These are phyloP conservation scores for Pythium sp. DNA, from an alignment of 352 stramenopile genomes.

Conservation along the genomic window DNA sequence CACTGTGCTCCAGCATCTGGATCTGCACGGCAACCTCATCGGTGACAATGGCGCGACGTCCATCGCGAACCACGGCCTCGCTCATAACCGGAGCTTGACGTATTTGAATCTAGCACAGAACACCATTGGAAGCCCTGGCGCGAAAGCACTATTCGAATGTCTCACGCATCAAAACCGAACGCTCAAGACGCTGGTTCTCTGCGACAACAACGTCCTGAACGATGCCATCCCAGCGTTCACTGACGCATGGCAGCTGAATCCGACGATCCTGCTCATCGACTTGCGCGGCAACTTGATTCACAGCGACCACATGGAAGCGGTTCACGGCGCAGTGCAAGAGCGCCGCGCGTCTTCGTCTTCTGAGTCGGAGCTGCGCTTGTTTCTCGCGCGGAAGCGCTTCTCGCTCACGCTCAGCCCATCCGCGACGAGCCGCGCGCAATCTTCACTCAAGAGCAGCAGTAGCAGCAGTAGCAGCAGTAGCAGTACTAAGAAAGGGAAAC, in stretches of 20 bases:
- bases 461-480: not conserved
- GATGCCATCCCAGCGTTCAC: constrained; percentile 35
- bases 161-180: constrained; percentile 33
- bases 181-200: constrained; percentile 47
- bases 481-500: constrained; percentile 8
- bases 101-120: constrained; percentile 71
- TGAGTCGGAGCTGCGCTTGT: constrained; percentile 42
- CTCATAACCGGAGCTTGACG: constrained; percentile 34
- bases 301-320: constrained; percentile 28
- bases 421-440: not conserved
- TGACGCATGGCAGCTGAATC: constrained; percentile 39
- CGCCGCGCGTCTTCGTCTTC: constrained; percentile 19
- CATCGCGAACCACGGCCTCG: constrained; percentile 43
- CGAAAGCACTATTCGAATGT: constrained; percentile 41
- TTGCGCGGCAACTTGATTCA: constrained; percentile 61
- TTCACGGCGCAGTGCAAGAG: constrained; percentile 28
- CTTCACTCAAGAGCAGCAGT: constrained; percentile 7
- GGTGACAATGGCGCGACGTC: constrained; percentile 33
- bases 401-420: not conserved
- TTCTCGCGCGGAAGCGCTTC: constrained; percentile 47
- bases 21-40: constrained; percentile 60
- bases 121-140: constrained; percentile 41
- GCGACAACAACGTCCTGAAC: constrained; percentile 64
- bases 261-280: constrained; percentile 38
- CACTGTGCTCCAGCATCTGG: constrained; percentile 44